phyloP scores from a whole-genome alignment of 2,329 filamentous ascomycete species.

The Volutella citrinella region DNA sequence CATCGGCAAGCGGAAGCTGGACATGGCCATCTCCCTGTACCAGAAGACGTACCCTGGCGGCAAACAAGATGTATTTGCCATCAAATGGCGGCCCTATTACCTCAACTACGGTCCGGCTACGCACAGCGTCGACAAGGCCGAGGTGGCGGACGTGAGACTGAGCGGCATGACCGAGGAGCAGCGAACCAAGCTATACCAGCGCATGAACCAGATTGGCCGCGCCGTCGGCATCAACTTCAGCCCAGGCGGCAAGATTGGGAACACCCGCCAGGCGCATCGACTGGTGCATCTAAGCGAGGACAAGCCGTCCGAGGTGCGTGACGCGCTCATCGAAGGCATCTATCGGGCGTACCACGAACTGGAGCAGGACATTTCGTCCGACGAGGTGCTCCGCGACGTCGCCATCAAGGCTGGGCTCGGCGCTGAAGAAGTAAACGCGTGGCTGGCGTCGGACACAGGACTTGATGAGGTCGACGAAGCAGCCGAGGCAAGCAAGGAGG shows the following conservation, averaged over 20 bases:
- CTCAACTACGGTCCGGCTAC: slow-evolving; percentile 26
- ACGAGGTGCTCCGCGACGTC: slow-evolving; percentile 18
- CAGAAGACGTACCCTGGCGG: slow-evolving; percentile 38
- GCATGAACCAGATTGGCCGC: slow-evolving; percentile 26
- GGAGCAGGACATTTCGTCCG: slow-evolving; percentile 28
- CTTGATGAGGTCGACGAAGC: slow-evolving; percentile 12
- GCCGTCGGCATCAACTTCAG: slow-evolving; percentile 33
- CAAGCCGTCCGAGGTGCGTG: slow-evolving; percentile 11
- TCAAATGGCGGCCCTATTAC: slow-evolving; percentile 37
- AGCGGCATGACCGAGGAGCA: slow-evolving; percentile 22
- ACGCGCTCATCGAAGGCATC: slow-evolving; percentile 22
- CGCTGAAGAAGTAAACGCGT: slow-evolving; percentile 10
- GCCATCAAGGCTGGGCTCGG: slow-evolving; percentile 19
- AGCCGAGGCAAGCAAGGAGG: slow-evolving; percentile 5
- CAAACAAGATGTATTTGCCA: slow-evolving; percentile 30
- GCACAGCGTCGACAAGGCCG: slow-evolving; percentile 20
- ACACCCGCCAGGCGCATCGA: slow-evolving; percentile 32
- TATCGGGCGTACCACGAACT: slow-evolving; percentile 28
- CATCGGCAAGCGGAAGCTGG: slow-evolving; percentile 36
- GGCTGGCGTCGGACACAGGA: slow-evolving; percentile 6
- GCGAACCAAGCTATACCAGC: slow-evolving; percentile 23
- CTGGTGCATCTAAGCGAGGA: slow-evolving; percentile 24
- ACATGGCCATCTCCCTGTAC: slow-evolving; percentile 35
- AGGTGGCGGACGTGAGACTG: slow-evolving; percentile 20
- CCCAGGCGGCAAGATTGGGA: slow-evolving; percentile 30